A percentile compares a stretch with the other conserved stretches of the same genome.
Conservation (phyloP, 2,329 filamentous ascomycete genomes). For the Epichloe sibirici region DNA sequence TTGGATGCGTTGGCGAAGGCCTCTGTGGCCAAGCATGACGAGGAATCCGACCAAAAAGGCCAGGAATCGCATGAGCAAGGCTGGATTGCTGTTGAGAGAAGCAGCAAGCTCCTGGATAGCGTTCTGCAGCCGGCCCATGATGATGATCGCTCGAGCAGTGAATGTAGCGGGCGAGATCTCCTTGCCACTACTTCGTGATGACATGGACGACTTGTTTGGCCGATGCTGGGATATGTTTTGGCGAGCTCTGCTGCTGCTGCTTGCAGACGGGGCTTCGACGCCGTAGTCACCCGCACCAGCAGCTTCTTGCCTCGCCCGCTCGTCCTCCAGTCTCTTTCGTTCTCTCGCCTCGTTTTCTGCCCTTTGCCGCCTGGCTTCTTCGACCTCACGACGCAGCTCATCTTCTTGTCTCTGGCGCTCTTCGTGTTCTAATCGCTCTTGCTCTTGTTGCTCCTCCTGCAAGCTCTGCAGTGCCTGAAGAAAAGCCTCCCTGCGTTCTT, state of each 20-base stretch:
- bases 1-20: constrained; percentile 62
- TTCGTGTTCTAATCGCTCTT: constrained; percentile 52
- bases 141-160: constrained; percentile 36
- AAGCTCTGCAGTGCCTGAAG: constrained; percentile 73
- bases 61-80: constrained; percentile 48
- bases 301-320: constrained; percentile 34
- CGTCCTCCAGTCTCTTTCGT: constrained; percentile 39
- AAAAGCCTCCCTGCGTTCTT: constrained; percentile 82
- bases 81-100: constrained; percentile 43
- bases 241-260: constrained; percentile 20
- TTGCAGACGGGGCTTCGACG: constrained; percentile 40
- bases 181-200: constrained; percentile 18
- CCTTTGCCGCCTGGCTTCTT: constrained; percentile 42
- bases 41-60: constrained; percentile 72
- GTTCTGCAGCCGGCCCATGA: constrained; percentile 39
- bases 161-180: constrained; percentile 23
- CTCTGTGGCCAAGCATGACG: constrained; percentile 60
- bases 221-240: constrained; percentile 16
- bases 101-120: constrained; percentile 38
- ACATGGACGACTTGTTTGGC: constrained; percentile 12
- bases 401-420: constrained; percentile 45
- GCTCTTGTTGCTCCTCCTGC: constrained; percentile 68
- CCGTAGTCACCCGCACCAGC: constrained; percentile 59
- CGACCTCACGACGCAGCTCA: constrained; percentile 40
- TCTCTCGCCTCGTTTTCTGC: constrained; percentile 48